Evolutionary conservation across 116 monocot species (phyloP).

Genomic region (Zostera marina): DNA sequence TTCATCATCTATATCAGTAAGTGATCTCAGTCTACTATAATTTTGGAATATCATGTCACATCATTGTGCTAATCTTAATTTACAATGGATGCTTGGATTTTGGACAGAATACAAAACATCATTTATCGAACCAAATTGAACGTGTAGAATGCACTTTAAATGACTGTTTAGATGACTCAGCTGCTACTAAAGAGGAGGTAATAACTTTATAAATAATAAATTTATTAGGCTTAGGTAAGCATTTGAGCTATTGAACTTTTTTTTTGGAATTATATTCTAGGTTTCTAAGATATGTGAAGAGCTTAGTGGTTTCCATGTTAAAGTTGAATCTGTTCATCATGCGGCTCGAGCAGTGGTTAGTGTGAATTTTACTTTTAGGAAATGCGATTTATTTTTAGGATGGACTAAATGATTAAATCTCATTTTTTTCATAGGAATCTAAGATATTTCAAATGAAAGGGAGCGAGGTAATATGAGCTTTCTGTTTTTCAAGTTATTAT

Average conservation of each 20-base stretch:
- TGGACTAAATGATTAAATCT: not conserved
- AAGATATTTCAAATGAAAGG: conserved; percentile 36
- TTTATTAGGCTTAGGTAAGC: not conserved
- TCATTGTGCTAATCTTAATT: not conserved
- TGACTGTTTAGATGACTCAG: conserved; percentile 35
- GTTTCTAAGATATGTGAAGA: conserved; percentile 29
- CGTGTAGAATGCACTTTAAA: conserved; percentile 34
- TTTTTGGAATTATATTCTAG: conserved; percentile 4
- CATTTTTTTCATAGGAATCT: conserved; percentile 18
- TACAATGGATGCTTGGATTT: not conserved
- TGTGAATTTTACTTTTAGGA: not conserved
- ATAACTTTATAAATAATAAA: not conserved
- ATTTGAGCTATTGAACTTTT: not conserved
- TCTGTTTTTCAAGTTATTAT: not conserved
- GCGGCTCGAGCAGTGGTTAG: conserved; percentile 33
- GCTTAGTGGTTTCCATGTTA: conserved; percentile 18
- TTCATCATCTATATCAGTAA: conserved; percentile 33
- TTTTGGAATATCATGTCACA: not conserved
- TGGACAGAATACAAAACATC: conserved; percentile 27
- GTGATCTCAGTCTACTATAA: conserved; percentile 1
- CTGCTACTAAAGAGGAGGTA: conserved; percentile 38
- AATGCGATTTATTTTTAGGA: not conserved
- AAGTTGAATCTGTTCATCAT: conserved; percentile 38
- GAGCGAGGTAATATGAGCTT: conserved; percentile 15
- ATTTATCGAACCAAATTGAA: conserved; percentile 52